Evolutionary conservation across 2,329 filamentous ascomycete genomes (phyloP), one percentile per base, ranked within the genome.

Genomic region (Ascosphaera acerosa): DNA sequence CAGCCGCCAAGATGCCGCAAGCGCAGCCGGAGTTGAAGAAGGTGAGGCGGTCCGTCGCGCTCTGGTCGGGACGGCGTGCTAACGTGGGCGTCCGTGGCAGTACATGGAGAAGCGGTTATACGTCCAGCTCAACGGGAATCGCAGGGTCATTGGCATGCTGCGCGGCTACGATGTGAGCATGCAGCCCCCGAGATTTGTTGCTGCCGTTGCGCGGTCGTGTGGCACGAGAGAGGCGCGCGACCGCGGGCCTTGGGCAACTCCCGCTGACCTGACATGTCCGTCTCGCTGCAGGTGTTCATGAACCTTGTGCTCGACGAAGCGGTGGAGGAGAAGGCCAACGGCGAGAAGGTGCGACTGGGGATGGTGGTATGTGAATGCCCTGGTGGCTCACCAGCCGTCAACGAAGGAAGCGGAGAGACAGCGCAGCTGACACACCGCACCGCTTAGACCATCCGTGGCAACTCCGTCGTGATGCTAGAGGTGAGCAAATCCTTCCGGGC

Each of bases 41-140:
- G 71, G 87, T 89, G 57, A 23, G 25, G 6, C 12, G 15, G 22
- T 15, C 5, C 16, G 4, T 10, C 18, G 12, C 12, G 23, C 12
- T 33, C 29, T 20, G 34, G 14, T 20, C 36, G 29, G 18, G 29
- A 19, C 26, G 23, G 34, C 22, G n/a, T 18, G 22, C 27, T 40
- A 37, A 38, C 28, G 14, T n/a, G 28, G 30, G 20, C 23, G 10
- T 18, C 22, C 22, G 29, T 17, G 31, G 20, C 45, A 97, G 87
- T 97, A 97, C 57, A 81, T 97, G 57, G 87, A 97, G 64, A 97
- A 97, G 70, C 70, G 84, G 57, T 68, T 97, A 49, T 91, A 92
- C 54, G 81, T 94, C 42, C 84, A 97, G 55, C 62, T 97, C 33
- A 97, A 97, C 56, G 87, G 87, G 48, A 91, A 82, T 54, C 76